phyloP scores from a whole-genome alignment of 768 basidiomycete genomes.

The Boletus sp. region DNA sequence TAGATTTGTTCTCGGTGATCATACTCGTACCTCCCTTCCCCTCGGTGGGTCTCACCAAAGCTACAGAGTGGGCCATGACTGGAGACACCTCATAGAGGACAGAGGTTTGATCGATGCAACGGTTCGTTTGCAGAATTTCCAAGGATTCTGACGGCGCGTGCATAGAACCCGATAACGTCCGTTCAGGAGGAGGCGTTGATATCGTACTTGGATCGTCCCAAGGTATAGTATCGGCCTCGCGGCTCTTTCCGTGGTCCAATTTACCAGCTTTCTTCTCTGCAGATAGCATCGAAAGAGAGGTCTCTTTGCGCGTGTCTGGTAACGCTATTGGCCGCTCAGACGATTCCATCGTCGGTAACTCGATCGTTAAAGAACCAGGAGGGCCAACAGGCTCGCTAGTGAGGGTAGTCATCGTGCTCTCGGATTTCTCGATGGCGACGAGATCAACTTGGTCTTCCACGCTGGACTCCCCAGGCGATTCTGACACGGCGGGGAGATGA shows the following conservation, averaged over 20 bases:
- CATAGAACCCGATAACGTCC: conserved; percentile 11
- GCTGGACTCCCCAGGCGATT: background rate
- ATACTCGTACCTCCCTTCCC: background rate
- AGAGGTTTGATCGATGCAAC: background rate
- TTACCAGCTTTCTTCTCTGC: background rate
- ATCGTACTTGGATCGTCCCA: background rate
- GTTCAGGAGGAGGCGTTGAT: background rate
- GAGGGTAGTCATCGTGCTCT: background rate
- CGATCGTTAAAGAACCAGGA: background rate
- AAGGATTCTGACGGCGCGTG: conserved; percentile 10
- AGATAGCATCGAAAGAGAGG: background rate
- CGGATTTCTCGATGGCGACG: background rate
- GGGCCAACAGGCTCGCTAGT: background rate
- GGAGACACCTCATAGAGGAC: background rate
- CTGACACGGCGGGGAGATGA: background rate
- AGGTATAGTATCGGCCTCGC: background rate
- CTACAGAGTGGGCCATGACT: background rate
- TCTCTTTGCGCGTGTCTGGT: background rate
- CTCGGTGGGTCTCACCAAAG: background rate
- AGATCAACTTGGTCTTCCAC: background rate
- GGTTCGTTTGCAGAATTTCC: background rate
- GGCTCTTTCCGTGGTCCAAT: background rate
- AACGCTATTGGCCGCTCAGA: background rate
- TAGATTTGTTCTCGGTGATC: background rate
- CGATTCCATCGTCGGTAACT: background rate